Base-by-base conservation (phyloP, 2,329 filamentous ascomycete species). In the Aureobasidium sp. region DNA sequence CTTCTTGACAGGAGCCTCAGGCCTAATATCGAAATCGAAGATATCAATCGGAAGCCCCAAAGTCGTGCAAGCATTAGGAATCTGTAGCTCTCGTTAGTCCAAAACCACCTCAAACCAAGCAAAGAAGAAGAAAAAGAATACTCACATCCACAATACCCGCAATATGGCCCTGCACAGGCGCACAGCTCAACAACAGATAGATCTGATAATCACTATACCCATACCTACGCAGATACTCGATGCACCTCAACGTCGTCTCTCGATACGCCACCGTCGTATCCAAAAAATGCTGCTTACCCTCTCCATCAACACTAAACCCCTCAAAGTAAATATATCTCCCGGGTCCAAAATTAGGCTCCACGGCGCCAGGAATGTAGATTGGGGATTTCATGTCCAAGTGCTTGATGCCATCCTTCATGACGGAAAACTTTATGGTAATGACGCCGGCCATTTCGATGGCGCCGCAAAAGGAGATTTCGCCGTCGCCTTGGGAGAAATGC, bases 371-470 rank as follows among this genome's bases (percentile, higher is more conserved):
- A 37, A 90, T 82, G 77, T 92, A 96, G 58, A 96, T 89, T 5
- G 57, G 57, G 1, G 45, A 51, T 25, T 60, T 60, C 57, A 60
- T 41, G 0, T 82, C 87, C 58, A 96, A 76, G 37, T 90, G 82
- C 48, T 80, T 80, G 70, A 95, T 82, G 22, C 91, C 92, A 66
- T 85, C 82, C 73, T 94, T 95, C 79, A 96, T 86, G 17, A 96
- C 88, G 55, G 84, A 86, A 79, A 96, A 92, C 70, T 94, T 96
- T 74, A 96, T 84, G 2, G 91, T 96, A 68, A 96, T 96, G 47
- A 90, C 79, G 5, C 91, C 91, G 0, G 91, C 90, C 89, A 97
- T 97, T 74, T 97, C 92, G 69, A 96, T 97, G 6, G 91, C 92
- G 22, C 72, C 72, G 62, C 79, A 81, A 69, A 81, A 97, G 2